These are phyloP conservation scores for Colletotrichum liaoningense DNA, from an alignment of 2,329 filamentous ascomycete genomes.

Conservation along the genomic window DNA sequence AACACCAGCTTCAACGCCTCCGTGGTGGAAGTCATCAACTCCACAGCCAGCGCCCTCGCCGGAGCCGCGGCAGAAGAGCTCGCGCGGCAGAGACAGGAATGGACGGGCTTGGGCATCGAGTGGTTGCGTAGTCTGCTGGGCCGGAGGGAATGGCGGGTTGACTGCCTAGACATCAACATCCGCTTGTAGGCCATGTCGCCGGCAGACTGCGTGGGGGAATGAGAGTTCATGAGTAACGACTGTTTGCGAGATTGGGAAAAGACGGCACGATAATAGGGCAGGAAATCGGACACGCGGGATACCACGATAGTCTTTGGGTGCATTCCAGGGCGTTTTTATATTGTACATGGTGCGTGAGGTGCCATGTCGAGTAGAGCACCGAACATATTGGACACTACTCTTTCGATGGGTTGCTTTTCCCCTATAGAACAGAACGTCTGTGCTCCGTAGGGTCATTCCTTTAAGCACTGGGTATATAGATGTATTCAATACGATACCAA, in stretches of 20 bases:
- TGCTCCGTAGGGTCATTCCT: background rate
- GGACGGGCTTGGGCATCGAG: constrained; percentile 83
- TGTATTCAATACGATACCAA: background rate
- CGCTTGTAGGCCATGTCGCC: constrained; percentile 66
- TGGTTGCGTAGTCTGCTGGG: constrained; percentile 88
- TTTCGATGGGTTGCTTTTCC: background rate
- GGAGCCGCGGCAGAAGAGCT: constrained; percentile 75
- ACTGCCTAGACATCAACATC: constrained; percentile 90
- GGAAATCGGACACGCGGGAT: background rate
- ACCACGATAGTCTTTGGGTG: constrained; percentile 2
- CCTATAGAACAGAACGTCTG: background rate
- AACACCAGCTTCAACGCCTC: constrained; percentile 59
- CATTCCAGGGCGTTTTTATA: constrained; percentile 23
- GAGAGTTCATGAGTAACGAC: constrained; percentile 12
- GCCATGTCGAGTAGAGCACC: background rate
- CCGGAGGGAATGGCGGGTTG: constrained; percentile 87
- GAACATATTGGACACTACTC: background rate
- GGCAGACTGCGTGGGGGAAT: background rate
- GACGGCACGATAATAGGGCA: background rate
- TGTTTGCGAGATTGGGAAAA: background rate
- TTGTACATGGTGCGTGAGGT: background rate
- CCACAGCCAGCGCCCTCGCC: constrained; percentile 75
- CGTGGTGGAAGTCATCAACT: constrained; percentile 70
- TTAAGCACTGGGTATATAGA: background rate
- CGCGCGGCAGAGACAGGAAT: constrained; percentile 67